phyloP scores from a whole-genome alignment of 139 green algal species.

The Ulvella scutata region DNA sequence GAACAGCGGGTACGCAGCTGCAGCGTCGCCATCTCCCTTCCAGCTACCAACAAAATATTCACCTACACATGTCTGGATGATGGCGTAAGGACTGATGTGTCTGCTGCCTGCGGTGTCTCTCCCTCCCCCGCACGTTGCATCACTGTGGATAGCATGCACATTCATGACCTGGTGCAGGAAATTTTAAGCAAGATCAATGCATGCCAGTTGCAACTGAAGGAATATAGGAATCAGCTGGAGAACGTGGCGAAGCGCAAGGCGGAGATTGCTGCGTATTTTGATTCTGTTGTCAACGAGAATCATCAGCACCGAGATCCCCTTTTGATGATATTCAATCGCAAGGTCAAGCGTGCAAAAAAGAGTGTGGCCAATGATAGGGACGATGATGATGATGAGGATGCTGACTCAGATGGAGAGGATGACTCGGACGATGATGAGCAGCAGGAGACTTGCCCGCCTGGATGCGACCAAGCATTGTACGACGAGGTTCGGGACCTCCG shows the following conservation, averaged over 20 bases:
- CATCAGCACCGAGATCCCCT: slow-evolving; percentile 13
- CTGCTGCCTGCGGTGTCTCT: too few relatives aligned
- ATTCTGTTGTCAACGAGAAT: slow-evolving; percentile 21
- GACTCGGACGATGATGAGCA: slow-evolving; percentile 28
- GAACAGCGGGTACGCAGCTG: slow-evolving; percentile 24
- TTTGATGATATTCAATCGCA: slow-evolving; percentile 25
- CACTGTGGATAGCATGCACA: too few relatives aligned
- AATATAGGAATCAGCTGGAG: slow-evolving; percentile 30
- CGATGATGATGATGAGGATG: slow-evolving; percentile 18
- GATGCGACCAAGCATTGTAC: slow-evolving; percentile 49
- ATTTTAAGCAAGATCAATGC: slow-evolving; percentile 28
- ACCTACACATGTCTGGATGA: background rate
- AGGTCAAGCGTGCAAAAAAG: slow-evolving; percentile 59
- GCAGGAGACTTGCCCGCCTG: slow-evolving; percentile 46
- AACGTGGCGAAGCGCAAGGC: slow-evolving; percentile 19
- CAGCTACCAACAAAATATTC: too few relatives aligned
- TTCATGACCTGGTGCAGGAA: too few relatives aligned
- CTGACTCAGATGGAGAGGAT: slow-evolving; percentile 20
- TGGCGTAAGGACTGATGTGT: too few relatives aligned
- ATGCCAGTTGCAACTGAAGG: slow-evolving; percentile 26
- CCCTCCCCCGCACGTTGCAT: too few relatives aligned
- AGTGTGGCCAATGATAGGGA: slow-evolving; percentile 17
- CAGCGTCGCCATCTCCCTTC: too few relatives aligned
- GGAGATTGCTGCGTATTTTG: slow-evolving; percentile 21
- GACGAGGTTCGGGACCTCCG: slow-evolving; percentile 19